A percentile compares a stretch with the other conserved stretches of the same genome.
Evolutionary conservation across 2,329 filamentous ascomycete genomes (phyloP).

Genomic region (Calonectria crousiana): DNA sequence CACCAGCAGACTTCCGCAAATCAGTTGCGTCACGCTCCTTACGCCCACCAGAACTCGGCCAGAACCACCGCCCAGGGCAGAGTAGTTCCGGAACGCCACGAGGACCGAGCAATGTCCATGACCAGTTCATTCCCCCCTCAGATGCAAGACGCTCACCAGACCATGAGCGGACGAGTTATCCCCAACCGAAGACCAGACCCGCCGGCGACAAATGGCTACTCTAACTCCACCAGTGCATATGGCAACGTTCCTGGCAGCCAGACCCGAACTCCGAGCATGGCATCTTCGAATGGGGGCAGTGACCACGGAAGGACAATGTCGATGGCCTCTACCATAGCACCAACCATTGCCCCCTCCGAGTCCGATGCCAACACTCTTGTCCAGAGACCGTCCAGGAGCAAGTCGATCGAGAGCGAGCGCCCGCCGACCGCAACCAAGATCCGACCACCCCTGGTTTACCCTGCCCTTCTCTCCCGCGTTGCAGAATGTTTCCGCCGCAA

Average conservation of each 20-base stretch:
- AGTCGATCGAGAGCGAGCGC: slow-evolving; percentile 66
- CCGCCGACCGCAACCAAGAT: slow-evolving; percentile 70
- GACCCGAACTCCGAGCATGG: slow-evolving; percentile 72
- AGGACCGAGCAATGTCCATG: slow-evolving; percentile 97
- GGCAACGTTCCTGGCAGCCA: slow-evolving; percentile 64
- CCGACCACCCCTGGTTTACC: slow-evolving; percentile 89
- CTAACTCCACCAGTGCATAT: slow-evolving; percentile 53
- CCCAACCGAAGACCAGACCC: slow-evolving; percentile 73
- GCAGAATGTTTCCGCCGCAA: slow-evolving; percentile 92
- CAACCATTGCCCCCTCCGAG: slow-evolving; percentile 77
- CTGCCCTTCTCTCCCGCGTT: slow-evolving; percentile 91
- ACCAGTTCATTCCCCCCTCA: slow-evolving; percentile 77
- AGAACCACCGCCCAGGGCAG: slow-evolving; percentile 92
- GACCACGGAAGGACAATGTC: slow-evolving; percentile 81
- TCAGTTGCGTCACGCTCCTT: slow-evolving; percentile 83
- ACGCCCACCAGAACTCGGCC: slow-evolving; percentile 72
- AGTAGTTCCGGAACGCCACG: slow-evolving; percentile 89
- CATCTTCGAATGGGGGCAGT: slow-evolving; percentile 61
- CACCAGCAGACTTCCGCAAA: slow-evolving; percentile 71
- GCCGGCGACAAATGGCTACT: slow-evolving; percentile 52
- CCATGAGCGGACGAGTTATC: slow-evolving; percentile 92
- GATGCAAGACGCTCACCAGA: slow-evolving; percentile 86
- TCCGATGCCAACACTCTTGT: slow-evolving; percentile 61
- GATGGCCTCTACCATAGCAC: slow-evolving; percentile 86
- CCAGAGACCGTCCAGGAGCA: slow-evolving; percentile 69